A percentile compares a stretch with the other conserved stretches of the same genome.
These are phyloP conservation scores for Withania somnifera DNA, from an alignment of 305 asterid genomes.

Conservation along the genomic window DNA sequence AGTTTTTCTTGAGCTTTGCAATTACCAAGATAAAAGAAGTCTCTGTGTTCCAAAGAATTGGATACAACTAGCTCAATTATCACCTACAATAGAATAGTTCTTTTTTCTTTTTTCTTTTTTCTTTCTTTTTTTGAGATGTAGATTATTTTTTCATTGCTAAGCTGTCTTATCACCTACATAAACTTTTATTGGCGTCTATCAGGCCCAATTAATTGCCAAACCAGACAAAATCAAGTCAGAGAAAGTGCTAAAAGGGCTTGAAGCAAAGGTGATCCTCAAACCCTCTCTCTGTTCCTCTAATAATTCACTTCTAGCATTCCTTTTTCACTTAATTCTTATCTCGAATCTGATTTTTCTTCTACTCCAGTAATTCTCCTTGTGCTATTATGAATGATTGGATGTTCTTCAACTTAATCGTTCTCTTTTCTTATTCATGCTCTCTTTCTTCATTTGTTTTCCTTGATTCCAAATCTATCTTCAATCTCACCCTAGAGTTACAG, in stretches of 20 bases:
- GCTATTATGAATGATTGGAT: not conserved
- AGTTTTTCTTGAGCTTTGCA: not conserved
- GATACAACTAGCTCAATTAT: not conserved
- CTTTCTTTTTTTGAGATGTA: not conserved
- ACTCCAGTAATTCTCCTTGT: not conserved
- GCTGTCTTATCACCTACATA: not conserved
- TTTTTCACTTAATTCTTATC: not conserved
- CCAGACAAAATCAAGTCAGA: not conserved
- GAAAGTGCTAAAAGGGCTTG: not conserved
- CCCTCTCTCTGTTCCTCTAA: not conserved
- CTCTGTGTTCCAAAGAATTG: not conserved
- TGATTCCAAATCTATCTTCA: not conserved
- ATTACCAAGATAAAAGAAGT: not conserved
- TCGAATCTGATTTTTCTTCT: not conserved
- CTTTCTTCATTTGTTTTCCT: not conserved
- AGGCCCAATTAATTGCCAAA: not conserved
- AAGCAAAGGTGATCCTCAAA: not conserved
- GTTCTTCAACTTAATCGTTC: not conserved
- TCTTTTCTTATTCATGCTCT: not conserved
- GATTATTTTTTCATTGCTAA: not conserved
- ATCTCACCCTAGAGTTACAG: not conserved
- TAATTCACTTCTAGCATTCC: too few species aligned
- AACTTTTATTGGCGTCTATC: not conserved
- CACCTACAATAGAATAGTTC: not conserved
- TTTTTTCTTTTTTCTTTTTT: not conserved